Conservation (phyloP, 352 stramenopile species). For the Blastocystis sp. region DNA sequence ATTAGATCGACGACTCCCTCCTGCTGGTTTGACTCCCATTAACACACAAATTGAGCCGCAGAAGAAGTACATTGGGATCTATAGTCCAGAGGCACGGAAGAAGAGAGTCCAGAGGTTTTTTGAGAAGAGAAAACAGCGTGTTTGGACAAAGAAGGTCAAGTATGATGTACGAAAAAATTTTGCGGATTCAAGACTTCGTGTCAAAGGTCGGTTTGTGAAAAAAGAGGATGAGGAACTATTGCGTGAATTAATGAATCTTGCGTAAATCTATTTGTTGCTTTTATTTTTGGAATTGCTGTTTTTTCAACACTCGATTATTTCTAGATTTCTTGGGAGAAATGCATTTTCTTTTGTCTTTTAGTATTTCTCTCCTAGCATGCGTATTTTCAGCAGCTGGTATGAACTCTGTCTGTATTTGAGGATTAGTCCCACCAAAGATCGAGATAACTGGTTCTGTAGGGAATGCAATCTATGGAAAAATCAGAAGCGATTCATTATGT, state of each 20-base stretch:
- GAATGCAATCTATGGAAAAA: background rate
- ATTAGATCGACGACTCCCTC: background rate
- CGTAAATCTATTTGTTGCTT: conserved; percentile 28
- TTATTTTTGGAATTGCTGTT: background rate
- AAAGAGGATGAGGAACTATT: conserved; percentile 91
- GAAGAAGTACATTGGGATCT: conserved; percentile 75
- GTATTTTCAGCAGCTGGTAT: background rate
- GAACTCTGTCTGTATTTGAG: background rate
- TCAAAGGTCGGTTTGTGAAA: conserved; percentile 96
- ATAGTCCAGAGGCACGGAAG: conserved; percentile 77
- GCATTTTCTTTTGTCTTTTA: background rate
- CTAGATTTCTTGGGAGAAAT: background rate
- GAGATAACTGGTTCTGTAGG: background rate
- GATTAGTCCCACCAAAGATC: background rate
- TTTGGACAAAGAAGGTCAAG: conserved; percentile 94
- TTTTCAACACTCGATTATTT: background rate
- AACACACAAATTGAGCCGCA: conserved; percentile 40
- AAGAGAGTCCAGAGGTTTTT: conserved; percentile 80
- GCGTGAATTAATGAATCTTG: conserved; percentile 67
- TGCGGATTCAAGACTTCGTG: conserved; percentile 88
- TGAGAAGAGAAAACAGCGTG: conserved; percentile 81
- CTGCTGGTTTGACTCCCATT: background rate
- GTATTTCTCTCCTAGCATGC: background rate
- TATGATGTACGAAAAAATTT: conserved; percentile 98
- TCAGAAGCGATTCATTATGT: background rate